A percentile compares a stretch with the other conserved stretches of the same genome.
Conservation (phyloP, 306 rosid species). For the Begonia loranthoides region DNA sequence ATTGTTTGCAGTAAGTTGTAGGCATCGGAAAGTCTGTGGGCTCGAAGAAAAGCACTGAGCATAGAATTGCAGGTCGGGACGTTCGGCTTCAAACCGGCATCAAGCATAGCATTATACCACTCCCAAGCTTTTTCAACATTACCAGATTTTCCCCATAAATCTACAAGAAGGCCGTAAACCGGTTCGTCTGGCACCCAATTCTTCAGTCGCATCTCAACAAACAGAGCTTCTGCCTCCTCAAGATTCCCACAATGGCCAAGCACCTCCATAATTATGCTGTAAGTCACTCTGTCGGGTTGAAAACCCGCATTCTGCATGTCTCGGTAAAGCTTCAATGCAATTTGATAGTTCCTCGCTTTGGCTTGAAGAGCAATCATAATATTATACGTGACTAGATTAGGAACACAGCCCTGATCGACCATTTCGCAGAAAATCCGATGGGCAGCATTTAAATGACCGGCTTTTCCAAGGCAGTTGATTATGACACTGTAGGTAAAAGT, state of each 20-base stretch:
- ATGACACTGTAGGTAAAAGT: conserved; percentile 95
- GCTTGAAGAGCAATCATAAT: conserved; percentile 92
- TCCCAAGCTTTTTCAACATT: conserved; percentile 81
- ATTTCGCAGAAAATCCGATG: conserved; percentile 70
- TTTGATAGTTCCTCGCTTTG: conserved; percentile 79
- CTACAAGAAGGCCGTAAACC: conserved; percentile 87
- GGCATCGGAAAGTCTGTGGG: conserved; percentile 57
- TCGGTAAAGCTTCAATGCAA: conserved; percentile 63
- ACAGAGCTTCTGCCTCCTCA: conserved; percentile 72
- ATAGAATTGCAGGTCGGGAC: conserved; percentile 89
- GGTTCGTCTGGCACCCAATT: conserved; percentile 90
- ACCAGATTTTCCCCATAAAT: conserved; percentile 95
- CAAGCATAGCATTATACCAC: conserved; percentile 74
- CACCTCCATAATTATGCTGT: conserved; percentile 95
- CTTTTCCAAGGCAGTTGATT: conserved; percentile 90
- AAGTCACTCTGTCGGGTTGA: conserved; percentile 81
- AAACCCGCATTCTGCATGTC: conserved; percentile 81
- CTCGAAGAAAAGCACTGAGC: conserved; percentile 82
- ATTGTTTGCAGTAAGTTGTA: conserved; percentile 58
- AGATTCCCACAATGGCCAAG: conserved; percentile 89
- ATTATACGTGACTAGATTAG: conserved; percentile 84
- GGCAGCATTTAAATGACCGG: conserved; percentile 75
- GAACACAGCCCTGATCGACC: conserved; percentile 81
- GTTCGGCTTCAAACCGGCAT: conserved; percentile 76
- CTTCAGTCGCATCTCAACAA: conserved; percentile 61